phyloP scores from a whole-genome alignment of 306 rosid genomes.

The Fragaria iinumae region DNA sequence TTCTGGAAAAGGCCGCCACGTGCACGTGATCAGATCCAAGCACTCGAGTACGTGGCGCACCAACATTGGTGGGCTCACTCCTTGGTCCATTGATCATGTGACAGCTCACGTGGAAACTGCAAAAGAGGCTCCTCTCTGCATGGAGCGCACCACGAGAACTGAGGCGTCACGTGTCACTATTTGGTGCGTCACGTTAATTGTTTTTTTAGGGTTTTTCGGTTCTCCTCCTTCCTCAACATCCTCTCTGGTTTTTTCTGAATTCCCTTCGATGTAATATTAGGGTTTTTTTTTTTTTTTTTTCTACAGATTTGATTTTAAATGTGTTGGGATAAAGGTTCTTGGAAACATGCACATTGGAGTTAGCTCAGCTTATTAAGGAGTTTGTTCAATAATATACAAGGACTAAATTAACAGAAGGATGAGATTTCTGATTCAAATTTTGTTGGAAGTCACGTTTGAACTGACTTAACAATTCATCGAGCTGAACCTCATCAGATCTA shows the following conservation, averaged over 20 bases:
- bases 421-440: neutral
- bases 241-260: neutral
- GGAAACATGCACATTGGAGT: conserved; percentile 20
- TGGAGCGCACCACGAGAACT: conserved; percentile 20
- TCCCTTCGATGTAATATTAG: neutral
- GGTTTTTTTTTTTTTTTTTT: too few relatives aligned
- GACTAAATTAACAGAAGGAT: neutral
- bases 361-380: neutral
- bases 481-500: conserved; percentile 2
- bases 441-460: conserved; percentile 27
- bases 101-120: conserved; percentile 53
- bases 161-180: conserved; percentile 39
- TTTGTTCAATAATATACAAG: neutral
- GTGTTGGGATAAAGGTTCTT: conserved; percentile 28
- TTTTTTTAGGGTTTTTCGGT: conserved; percentile 6
- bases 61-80: conserved; percentile 17
- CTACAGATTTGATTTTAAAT: neutral
- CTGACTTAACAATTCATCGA: neutral
- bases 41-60: conserved; percentile 26
- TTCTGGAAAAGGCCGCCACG: conserved; percentile 15
- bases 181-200: conserved; percentile 5
- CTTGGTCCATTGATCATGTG: conserved; percentile 42
- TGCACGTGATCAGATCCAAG: conserved; percentile 45
- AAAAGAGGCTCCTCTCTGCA: conserved; percentile 18
- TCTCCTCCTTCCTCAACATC: neutral